phyloP scores from a whole-genome alignment of 2,329 filamentous ascomycete genomes.

The Chlorencoelia australis region DNA sequence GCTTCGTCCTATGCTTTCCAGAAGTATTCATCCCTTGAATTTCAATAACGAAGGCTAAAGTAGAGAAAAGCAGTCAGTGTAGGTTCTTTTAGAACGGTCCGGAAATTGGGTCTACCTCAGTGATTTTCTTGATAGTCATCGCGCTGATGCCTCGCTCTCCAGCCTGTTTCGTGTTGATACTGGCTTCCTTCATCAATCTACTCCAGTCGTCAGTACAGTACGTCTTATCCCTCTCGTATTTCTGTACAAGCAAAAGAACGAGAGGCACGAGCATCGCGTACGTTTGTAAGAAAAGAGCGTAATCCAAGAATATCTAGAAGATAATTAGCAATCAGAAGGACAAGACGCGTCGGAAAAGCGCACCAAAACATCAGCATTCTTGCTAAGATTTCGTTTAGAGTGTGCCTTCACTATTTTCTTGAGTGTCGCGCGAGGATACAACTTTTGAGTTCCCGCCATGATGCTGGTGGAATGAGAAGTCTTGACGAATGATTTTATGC shows the following conservation, averaged over 20 bases:
- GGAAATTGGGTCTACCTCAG: conserved; percentile 50
- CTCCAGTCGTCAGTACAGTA: conserved; percentile 13
- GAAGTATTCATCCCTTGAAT: conserved; percentile 6
- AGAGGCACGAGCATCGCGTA: conserved; percentile 24
- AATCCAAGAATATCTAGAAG: conserved; percentile 71
- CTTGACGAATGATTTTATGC: neutral
- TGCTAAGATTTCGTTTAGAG: conserved; percentile 68
- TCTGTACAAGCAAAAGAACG: too few relatives aligned
- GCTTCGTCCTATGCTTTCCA: too few relatives aligned
- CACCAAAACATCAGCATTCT: conserved; percentile 79
- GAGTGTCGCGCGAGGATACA: conserved; percentile 74
- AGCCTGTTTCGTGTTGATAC: conserved; percentile 62
- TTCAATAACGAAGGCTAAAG: conserved; percentile 4
- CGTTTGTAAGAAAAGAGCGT: conserved; percentile 69
- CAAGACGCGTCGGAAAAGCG: conserved; percentile 23
- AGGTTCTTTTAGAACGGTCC: too few relatives aligned
- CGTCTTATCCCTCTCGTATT: conserved; percentile 1
- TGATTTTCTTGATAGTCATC: conserved; percentile 66
- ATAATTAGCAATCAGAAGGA: conserved; percentile 7
- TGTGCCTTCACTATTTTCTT: conserved; percentile 89
- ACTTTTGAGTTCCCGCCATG: conserved; percentile 47
- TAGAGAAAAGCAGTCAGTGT: too few relatives aligned
- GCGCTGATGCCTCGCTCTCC: conserved; percentile 68
- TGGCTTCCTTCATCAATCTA: conserved; percentile 70
- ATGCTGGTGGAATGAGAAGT: too few relatives aligned